Conservation (phyloP, 2,329 filamentous ascomycete genomes). For the Phoma herbarum region DNA sequence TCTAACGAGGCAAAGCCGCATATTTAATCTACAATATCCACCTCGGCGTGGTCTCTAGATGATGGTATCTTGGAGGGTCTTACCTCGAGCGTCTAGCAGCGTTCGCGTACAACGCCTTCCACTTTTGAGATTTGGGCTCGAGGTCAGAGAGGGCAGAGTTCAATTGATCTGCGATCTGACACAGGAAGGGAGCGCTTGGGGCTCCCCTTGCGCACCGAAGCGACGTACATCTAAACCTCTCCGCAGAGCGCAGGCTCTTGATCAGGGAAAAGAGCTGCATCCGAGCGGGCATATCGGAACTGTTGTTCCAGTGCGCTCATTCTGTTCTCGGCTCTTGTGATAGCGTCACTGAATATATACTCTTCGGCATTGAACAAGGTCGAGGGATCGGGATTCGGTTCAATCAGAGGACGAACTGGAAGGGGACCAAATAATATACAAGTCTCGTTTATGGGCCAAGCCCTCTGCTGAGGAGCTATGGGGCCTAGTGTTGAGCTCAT, state of each 20-base stretch:
- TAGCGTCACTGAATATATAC: background rate
- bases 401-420: background rate
- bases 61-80: no score
- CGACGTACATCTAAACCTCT: background rate
- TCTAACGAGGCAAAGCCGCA: background rate
- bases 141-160: background rate
- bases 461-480: background rate
- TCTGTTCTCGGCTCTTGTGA: background rate
- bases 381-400: background rate
- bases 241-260: background rate
- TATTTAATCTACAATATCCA: background rate
- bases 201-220: background rate
- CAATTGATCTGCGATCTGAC: background rate
- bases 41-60: no score
- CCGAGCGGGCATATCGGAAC: background rate
- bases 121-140: background rate
- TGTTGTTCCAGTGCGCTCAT: background rate
- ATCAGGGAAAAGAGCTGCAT: background rate
- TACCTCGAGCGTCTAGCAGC: background rate
- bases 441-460: background rate
- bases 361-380: background rate
- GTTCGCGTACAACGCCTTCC: background rate
- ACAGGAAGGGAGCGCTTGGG: background rate
- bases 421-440: background rate
- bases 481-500: background rate